Base-by-base conservation (phyloP, 208 protist species). In the Leishmania turanica region DNA sequence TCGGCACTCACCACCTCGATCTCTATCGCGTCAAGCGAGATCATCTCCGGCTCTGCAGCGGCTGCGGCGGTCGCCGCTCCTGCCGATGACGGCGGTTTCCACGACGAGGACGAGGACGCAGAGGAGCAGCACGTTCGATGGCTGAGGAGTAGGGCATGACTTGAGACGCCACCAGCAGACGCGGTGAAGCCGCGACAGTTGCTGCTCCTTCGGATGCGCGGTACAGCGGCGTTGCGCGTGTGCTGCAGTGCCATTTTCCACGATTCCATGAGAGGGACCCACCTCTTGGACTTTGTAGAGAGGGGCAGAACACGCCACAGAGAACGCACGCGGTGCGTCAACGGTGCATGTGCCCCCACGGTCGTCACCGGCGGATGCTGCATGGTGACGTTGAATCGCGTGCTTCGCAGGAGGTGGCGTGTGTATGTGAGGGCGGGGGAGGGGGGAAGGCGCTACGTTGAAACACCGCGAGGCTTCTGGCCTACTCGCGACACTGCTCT, bases 1-100 rank as follows among this genome's bases (percentile, higher is more conserved):
- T 62, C 72, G 65, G 68, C 79, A 40, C 31, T 80, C 62, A 47
- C 71, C 45, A 81, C 76, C 40, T 87, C 84, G 34, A 88, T 65
- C 37, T 65, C 74, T n/a, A 77, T 86, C 34, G 77, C 78, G 73
- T 94, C 90, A 49, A 94, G 82, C 31, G 87, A 86, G 54, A 92
- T 88, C 72, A 94, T 78, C 75, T 92, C 91, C 17, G 91, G 89
- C 51, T 88, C 72, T 64, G 87, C 75, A 42, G 79, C 56, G 73
- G 72, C 34, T 34, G 27, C 51, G 51, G 51, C 45, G 51, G 31
- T 8, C 51, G 72, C 72, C 31, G 53, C 51, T 42, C 53, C 54
- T 77, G 74, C 53, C 1, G 69, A 73, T 42, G 64, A 42, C 11
- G 11, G 64, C 17, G 13, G 64, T 9, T 42, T 53, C 68, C 42